Evolutionary conservation across 371 early-diverging fungal species (phyloP), one percentile per base, ranked within the genome.

Genomic region (Mortierella sp.): DNA sequence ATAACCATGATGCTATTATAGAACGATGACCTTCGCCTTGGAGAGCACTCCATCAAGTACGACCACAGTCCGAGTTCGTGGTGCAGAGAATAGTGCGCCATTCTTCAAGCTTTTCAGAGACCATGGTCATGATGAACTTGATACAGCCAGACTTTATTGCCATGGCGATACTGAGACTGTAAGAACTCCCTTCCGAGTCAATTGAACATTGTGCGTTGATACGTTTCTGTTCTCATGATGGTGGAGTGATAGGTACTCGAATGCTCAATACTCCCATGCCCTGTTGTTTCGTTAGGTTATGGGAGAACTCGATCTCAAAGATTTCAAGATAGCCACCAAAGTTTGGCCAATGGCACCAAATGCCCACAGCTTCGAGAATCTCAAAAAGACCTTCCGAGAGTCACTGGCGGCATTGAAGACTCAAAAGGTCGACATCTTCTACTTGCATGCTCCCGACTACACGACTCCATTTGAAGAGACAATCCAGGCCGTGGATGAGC

Each of bases 391-490:
- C 28, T 80, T 86, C 78, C 57, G 44, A 10, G 65, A 64, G 21
- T 73, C 79, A 3, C 53, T 83, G 14, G 54, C 54, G 16, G 80
- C 78, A 0, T 68, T 84, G 25, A 67, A 82, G 43, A 22, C 49
- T 4, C 54, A 71, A 17, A 80, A 80, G 54, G 83, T 86, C 1
- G 83, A 85, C 50, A 71, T 86, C 44, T 69, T 83, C 34, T 85
- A 85, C 58, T 57, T 84, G 34, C 86, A 86, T 66, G 81, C 83
- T 22, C 84, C 84, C 8, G 82, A 85, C 47, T 71, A 67, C 13
- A 60, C 60, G 6, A 83, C 82, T n/a, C 80, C 85, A 1, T 72
- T 84, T 34, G 82, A 82, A 54, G 74, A 61, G 39, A 86, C 85
- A 0, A 25, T 78, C 47, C 52, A 55, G 22, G 85, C 70, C 40